Evolutionary conservation across 176 grass and related monocot genomes (phyloP).

Genomic region (Phoenix roebelenii): DNA sequence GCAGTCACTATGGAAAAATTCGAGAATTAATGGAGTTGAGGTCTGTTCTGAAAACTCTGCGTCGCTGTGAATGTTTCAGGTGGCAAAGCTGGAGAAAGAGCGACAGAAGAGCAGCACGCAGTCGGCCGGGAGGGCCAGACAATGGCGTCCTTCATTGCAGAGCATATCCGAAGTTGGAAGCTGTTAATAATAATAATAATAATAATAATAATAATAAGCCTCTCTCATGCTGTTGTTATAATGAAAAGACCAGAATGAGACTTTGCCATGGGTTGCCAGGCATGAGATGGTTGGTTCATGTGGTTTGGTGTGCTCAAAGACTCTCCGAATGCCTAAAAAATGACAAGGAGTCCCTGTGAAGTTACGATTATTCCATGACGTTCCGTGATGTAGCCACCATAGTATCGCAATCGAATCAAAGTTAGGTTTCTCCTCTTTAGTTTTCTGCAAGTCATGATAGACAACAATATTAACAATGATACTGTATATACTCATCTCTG

Average conservation of each 20-base stretch:
- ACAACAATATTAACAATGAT: no score
- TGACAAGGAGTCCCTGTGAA: no score
- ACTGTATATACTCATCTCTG: no score
- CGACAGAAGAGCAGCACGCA: conserved; percentile 30
- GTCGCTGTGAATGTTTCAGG: background rate
- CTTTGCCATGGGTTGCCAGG: conserved; percentile 13
- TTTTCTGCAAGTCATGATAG: no score
- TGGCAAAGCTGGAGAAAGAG: conserved; percentile 41
- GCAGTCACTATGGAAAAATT: background rate
- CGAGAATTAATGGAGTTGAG: background rate
- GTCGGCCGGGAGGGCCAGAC: conserved; percentile 20
- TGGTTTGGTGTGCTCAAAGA: conserved; percentile 14
- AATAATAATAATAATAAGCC: background rate
- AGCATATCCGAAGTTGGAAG: conserved; percentile 68
- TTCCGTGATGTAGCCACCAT: no score
- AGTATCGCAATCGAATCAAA: no score
- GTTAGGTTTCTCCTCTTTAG: no score
- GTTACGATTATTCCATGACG: no score
- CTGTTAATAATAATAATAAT: no score
- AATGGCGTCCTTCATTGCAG: conserved; percentile 84
- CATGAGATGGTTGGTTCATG: conserved; percentile 25
- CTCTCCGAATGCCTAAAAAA: no score
- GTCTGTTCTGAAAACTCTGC: background rate
- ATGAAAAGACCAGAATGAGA: no score
- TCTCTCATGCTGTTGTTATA: no score